phyloP scores from a whole-genome alignment of 1,284 basidiomycete genomes.

The Stygiomarasmius scandens region DNA sequence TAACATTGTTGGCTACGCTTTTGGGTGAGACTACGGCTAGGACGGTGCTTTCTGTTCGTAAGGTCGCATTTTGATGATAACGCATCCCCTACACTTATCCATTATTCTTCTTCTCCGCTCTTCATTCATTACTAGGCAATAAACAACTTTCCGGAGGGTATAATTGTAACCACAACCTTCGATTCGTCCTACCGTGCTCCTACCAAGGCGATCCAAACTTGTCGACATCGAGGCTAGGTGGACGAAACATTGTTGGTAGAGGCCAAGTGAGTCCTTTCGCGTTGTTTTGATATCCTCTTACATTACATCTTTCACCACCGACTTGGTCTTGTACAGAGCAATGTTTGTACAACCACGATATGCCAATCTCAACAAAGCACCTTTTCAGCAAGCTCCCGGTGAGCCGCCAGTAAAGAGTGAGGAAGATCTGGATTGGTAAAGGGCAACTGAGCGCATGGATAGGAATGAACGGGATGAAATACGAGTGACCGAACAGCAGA shows the following conservation, averaged over 20 bases:
- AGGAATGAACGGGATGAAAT: no score
- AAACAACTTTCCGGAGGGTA: conserved; percentile 81
- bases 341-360: conserved; percentile 86
- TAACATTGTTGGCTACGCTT: conserved; percentile 92
- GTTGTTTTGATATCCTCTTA: no score
- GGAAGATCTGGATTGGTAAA: no score
- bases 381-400: conserved; percentile 52
- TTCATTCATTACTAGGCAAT: no score
- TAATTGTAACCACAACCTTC: conserved; percentile 91
- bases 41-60: conserved; percentile 57
- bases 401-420: conserved; percentile 29
- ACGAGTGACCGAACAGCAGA: no score
- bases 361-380: conserved; percentile 64
- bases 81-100: no score
- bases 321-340: conserved; percentile 42
- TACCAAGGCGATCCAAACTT: conserved; percentile 84
- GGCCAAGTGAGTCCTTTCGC: conserved; percentile 59
- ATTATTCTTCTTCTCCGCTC: no score
- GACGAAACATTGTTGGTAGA: conserved; percentile 81
- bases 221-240: conserved; percentile 72
- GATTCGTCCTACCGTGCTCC: conserved; percentile 79
- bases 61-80: no score
- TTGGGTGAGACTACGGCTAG: conserved; percentile 87
- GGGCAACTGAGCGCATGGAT: no score
- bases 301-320: no score